phyloP scores from a whole-genome alignment of 768 basidiomycete genomes.

The Tricholoma sp. region DNA sequence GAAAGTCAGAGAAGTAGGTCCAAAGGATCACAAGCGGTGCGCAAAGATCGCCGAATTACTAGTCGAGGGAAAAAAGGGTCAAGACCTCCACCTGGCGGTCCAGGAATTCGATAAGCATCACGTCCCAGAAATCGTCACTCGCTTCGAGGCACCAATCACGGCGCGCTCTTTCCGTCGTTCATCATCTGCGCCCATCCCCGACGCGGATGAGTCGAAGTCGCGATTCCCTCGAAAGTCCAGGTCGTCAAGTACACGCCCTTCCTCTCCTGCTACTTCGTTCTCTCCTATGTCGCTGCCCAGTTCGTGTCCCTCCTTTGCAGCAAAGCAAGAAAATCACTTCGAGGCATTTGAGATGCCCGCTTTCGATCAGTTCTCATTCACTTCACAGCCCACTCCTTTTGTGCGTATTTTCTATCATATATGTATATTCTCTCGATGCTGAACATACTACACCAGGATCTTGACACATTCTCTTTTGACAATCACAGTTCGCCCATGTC shows the following conservation, averaged over 20 bases:
- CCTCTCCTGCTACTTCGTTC: conserved; percentile 17
- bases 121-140: conserved; percentile 58
- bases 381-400: conserved; percentile 38
- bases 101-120: conserved; percentile 51
- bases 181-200: conserved; percentile 53
- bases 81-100: conserved; percentile 48
- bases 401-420: conserved; percentile 45
- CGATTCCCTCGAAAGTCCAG: conserved; percentile 19
- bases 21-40: conserved; percentile 59
- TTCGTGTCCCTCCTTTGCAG: conserved; percentile 12
- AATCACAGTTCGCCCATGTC: conserved; percentile 25
- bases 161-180: conserved; percentile 67
- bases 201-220: conserved; percentile 27
- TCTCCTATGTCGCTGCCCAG: conserved; percentile 3
- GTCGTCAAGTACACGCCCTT: conserved; percentile 35
- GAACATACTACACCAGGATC: conserved; percentile 27
- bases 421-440: conserved; percentile 2
- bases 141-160: conserved; percentile 71
- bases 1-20: conserved; percentile 57
- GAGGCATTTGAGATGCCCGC: conserved; percentile 28
- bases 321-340: conserved; percentile 17
- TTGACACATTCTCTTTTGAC: conserved; percentile 42
- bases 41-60: conserved; percentile 64
- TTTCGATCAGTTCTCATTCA: conserved; percentile 25
- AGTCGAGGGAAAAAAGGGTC: conserved; percentile 50